These are phyloP conservation scores for Elongisporangium senticosum DNA, from an alignment of 352 stramenopile genomes.

Conservation along the genomic window DNA sequence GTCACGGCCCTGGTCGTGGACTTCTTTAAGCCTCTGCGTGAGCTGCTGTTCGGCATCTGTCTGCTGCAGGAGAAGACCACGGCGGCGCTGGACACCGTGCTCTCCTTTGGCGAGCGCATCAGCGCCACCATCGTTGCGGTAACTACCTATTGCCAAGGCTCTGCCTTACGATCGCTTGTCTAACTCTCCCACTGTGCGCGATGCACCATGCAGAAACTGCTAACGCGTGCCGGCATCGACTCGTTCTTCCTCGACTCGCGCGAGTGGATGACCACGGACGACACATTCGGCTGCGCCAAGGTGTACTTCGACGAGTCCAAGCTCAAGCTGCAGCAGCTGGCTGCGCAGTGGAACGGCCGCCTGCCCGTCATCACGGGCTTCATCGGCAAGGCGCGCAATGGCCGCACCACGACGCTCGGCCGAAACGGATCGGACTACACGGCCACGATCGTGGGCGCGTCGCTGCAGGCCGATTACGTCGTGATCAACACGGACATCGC, in stretches of 20 bases:
- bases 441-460: conserved; percentile 70
- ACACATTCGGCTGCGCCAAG: conserved; percentile 65
- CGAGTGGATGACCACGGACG: conserved; percentile 72
- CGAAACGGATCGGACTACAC: conserved; percentile 85
- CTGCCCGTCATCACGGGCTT: conserved; percentile 79
- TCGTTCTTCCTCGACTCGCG: conserved; percentile 62
- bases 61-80: conserved; percentile 71
- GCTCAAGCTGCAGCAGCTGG: conserved; percentile 45
- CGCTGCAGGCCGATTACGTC: conserved; percentile 66
- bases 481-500: conserved; percentile 85
- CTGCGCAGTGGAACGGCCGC: conserved; percentile 29
- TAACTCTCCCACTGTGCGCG: not conserved
- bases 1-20: conserved; percentile 40
- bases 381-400: conserved; percentile 50
- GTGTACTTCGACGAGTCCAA: conserved; percentile 78
- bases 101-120: conserved; percentile 78
- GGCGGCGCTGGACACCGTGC: conserved; percentile 60
- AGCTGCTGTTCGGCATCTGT: conserved; percentile 73
- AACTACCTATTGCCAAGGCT: conserved; percentile 1
- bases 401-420: conserved; percentile 73
- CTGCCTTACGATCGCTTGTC: not conserved
- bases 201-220: conserved; percentile 18
- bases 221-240: conserved; percentile 56
- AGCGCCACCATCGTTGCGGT: conserved; percentile 68
- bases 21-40: conserved; percentile 69